A percentile compares a stretch with the other conserved stretches of the same genome.
Conservation (phyloP, 2,329 filamentous ascomycete species). For the Colletotrichum camelliae region DNA sequence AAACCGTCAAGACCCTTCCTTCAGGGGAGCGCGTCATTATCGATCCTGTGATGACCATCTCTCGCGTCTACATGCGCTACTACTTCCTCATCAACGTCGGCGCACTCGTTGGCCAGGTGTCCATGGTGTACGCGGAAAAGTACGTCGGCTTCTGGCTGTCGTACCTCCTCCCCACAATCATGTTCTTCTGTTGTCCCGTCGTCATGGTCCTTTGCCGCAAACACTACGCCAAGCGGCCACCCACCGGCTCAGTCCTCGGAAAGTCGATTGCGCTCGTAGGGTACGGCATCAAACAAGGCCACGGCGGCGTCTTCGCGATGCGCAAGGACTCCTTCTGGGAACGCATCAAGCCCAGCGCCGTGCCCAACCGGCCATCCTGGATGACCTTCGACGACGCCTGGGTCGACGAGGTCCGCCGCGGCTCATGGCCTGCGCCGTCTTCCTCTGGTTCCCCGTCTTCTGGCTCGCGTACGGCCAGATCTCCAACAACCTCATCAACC, state of each 20-base stretch:
- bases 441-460: slow-evolving; percentile 39
- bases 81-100: slow-evolving; percentile 62
- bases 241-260: slow-evolving; percentile 55
- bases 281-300: slow-evolving; percentile 2
- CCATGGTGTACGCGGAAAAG: slow-evolving; percentile 62
- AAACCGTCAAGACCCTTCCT: slow-evolving; percentile 39
- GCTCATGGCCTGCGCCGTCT: slow-evolving; percentile 60
- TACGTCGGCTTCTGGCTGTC: slow-evolving; percentile 57
- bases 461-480: slow-evolving; percentile 20
- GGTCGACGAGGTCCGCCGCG: slow-evolving; percentile 67
- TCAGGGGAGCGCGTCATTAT: slow-evolving; percentile 69
- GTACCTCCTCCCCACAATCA: slow-evolving; percentile 47
- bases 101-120: slow-evolving; percentile 56
- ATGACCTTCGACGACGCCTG: slow-evolving; percentile 72
- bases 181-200: slow-evolving; percentile 65
- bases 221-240: slow-evolving; percentile 46
- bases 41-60: slow-evolving; percentile 68
- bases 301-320: slow-evolving; percentile 43
- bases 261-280: slow-evolving; percentile 43
- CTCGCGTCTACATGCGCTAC: slow-evolving; percentile 71
- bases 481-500: slow-evolving; percentile 19
- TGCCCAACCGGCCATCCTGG: slow-evolving; percentile 45
- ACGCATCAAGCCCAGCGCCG: slow-evolving; percentile 42
- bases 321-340: slow-evolving; percentile 56
- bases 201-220: slow-evolving; percentile 54